These are phyloP conservation scores for Aphanomyces cochlioides DNA, from an alignment of 352 stramenopile species.

Conservation along the genomic window DNA sequence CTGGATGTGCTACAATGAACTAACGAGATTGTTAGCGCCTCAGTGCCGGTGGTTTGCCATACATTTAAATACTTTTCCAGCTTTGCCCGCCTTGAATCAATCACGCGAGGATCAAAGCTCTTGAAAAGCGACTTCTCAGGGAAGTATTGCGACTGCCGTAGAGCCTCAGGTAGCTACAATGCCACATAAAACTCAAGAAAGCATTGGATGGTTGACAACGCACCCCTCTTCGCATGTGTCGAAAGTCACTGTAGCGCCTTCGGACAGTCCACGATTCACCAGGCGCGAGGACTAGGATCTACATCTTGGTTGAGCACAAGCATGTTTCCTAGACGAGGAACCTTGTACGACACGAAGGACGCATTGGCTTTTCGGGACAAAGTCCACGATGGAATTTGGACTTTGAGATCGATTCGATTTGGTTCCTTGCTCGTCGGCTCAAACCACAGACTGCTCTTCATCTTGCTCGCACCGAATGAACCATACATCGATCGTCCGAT, in stretches of 20 bases:
- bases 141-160: background rate
- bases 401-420: background rate
- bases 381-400: conserved; percentile 5
- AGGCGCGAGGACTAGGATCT: conserved; percentile 2
- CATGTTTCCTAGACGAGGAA: background rate
- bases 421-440: background rate
- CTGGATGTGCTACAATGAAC: background rate
- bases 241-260: conserved; percentile 6
- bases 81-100: background rate
- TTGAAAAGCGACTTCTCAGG: conserved; percentile 18
- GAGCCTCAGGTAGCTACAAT: background rate
- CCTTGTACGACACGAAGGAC: conserved; percentile 14
- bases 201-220: background rate
- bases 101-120: background rate
- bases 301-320: background rate
- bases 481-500: background rate
- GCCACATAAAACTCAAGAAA: background rate
- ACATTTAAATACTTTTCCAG: conserved; percentile 15
- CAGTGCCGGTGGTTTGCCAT: background rate
- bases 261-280: conserved; percentile 15
- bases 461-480: background rate
- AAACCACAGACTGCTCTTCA: background rate
- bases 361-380: background rate
- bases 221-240: background rate
- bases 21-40: background rate